Evolutionary conservation across 2,329 filamentous ascomycete species (phyloP).

Genomic region (Leptographium wingfieldii): DNA sequence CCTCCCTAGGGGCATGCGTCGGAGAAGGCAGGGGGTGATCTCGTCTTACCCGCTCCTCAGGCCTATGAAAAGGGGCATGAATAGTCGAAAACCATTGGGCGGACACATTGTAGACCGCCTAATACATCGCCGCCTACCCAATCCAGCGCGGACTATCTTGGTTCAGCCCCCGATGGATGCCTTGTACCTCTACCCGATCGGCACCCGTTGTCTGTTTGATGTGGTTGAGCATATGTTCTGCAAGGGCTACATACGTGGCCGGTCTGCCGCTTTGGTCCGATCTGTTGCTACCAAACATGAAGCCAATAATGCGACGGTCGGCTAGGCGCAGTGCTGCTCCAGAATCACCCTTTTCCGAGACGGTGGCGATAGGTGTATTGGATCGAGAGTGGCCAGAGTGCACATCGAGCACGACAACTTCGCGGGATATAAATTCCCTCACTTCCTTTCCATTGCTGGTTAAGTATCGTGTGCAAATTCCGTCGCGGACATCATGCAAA

Average conservation of each 20-base stretch:
- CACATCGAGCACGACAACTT: not conserved
- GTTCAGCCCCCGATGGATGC: too few relatives aligned
- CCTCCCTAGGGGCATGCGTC: too few relatives aligned
- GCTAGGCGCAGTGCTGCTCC: not conserved
- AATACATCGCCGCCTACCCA: too few relatives aligned
- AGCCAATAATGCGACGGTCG: not conserved
- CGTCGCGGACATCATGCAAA: not conserved
- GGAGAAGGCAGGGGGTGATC: too few relatives aligned
- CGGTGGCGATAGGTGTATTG: not conserved
- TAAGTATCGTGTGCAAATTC: not conserved
- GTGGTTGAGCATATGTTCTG: not conserved
- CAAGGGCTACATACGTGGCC: not conserved
- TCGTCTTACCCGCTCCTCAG: too few relatives aligned
- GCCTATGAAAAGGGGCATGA: too few relatives aligned
- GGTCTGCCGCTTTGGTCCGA: not conserved
- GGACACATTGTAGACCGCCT: too few relatives aligned
- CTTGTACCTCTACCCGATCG: too few relatives aligned
- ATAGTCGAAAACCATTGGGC: too few relatives aligned
- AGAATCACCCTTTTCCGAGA: not conserved
- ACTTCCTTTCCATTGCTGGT: not conserved
- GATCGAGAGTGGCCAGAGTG: not conserved
- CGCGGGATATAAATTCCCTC: not conserved
- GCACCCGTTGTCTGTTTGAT: not conserved
- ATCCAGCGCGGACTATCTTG: too few relatives aligned
- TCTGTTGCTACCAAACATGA: not conserved